These are phyloP conservation scores for Chrysoporthe cubensis DNA, from an alignment of 2,329 filamentous ascomycete species.

Conservation along the genomic window DNA sequence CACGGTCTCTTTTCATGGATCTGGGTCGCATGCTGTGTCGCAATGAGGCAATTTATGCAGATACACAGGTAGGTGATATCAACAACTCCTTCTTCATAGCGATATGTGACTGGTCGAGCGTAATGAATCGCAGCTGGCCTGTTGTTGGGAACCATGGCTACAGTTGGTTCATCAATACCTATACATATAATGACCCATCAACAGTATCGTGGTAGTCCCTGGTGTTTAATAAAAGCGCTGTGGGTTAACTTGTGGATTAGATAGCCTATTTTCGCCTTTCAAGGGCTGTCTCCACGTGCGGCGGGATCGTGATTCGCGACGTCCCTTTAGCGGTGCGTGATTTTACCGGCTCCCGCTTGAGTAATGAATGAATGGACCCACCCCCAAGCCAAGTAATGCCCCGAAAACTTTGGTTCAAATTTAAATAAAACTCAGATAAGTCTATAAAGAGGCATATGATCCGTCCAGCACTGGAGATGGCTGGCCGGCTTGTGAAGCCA, in stretches of 20 bases:
- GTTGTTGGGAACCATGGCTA: too few relatives aligned
- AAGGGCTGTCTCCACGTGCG: too few relatives aligned
- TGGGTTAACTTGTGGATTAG: neutral
- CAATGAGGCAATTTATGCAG: neutral
- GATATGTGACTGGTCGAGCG: too few relatives aligned
- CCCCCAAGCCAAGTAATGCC: neutral
- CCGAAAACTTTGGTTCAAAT: neutral
- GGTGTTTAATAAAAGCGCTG: too few relatives aligned
- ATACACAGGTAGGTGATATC: conserved; percentile 3
- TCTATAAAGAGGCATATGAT: neutral
- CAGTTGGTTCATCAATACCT: too few relatives aligned
- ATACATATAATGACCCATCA: too few relatives aligned
- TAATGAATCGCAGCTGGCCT: too few relatives aligned
- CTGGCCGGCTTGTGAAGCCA: conserved; percentile 1
- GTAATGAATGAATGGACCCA: neutral
- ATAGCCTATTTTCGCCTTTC: neutral
- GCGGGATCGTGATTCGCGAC: neutral
- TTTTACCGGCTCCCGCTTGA: neutral
- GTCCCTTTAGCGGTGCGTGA: neutral
- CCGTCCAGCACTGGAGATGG: neutral
- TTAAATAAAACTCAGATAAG: neutral
- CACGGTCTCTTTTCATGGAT: neutral
- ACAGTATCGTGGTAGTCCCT: too few relatives aligned
- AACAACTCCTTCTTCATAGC: too few relatives aligned
- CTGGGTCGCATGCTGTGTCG: neutral